Base-by-base conservation (phyloP, 2,329 filamentous ascomycete species). In the Cucurbitaria berberidis region DNA sequence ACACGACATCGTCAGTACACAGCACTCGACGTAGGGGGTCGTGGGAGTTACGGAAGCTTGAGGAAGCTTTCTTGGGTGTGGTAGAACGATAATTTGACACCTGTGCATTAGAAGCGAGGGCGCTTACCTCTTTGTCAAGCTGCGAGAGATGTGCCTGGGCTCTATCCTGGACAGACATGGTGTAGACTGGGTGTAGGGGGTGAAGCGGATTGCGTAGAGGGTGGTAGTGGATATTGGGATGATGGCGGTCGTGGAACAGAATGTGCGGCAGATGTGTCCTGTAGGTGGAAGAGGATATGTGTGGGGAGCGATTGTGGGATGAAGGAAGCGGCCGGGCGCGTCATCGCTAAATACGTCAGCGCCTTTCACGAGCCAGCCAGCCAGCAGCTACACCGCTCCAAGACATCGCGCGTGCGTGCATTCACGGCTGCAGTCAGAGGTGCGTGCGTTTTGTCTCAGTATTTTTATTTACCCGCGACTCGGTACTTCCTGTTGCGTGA, bases 91-190 rank as follows among this genome's bases (percentile, higher is more conserved):
- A 53, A 56, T 59, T 56, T 53, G 53, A 49, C 48, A 48, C 32
- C 32, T 57, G 45, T 48, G 47, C 21, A 34, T 21, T 39, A 26
- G 26, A 49, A 55, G 45, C 49, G 60, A 60, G 52, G 30, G 43
- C 49, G 80, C 85, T 64, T 79, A 93, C 90, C 87, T 92, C 89
- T 74, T 87, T 88, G 80, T 96, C 91, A 79, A 96, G 87, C 80
- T 88, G 84, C 68, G 85, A 84, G 74, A 95, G 83, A 72, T 91
- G 88, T 70, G 89, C 83, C 77, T 91, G 88, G 64, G 88, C 85
- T 77, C 87, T 87, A 70, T 91, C 89, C 78, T 91, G 89, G 67
- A 87, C 82, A 77, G 87, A 88, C 88, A 91, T 91, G 67, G 70
- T 84, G 67, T 62, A 62, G 59, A 45, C 41, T 43, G 51, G 27